Evolutionary conservation across 2,329 filamentous ascomycete genomes (phyloP).

Genomic region (Truncatella angustata): DNA sequence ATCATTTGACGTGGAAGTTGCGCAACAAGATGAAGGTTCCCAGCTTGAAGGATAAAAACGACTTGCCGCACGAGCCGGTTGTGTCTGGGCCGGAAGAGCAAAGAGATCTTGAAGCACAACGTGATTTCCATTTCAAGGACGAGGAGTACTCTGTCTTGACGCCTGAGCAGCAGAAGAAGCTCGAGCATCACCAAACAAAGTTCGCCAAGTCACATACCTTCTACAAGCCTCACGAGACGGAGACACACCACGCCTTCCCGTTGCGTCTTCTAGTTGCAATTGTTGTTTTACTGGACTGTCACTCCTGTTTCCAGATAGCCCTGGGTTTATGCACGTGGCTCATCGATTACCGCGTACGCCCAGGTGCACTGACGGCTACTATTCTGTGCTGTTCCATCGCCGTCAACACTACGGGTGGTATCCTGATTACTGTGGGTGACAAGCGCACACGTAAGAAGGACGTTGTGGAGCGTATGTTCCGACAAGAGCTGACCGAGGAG

Average conservation of each 20-base stretch:
- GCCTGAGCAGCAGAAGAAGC: slow-evolving; percentile 62
- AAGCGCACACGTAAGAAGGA: slow-evolving; percentile 81
- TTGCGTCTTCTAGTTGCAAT: slow-evolving; percentile 71
- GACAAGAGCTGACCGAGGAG: slow-evolving; percentile 70
- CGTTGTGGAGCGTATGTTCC: slow-evolving; percentile 71
- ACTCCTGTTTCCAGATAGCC: slow-evolving; percentile 77
- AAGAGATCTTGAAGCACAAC: slow-evolving; percentile 41
- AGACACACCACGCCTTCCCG: slow-evolving; percentile 78
- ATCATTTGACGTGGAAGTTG: slow-evolving; percentile 60
- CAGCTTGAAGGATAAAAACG: slow-evolving; percentile 65
- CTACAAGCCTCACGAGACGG: slow-evolving; percentile 85
- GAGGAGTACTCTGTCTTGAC: slow-evolving; percentile 61
- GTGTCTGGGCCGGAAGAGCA: slow-evolving; percentile 39
- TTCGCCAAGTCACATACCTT: slow-evolving; percentile 83
- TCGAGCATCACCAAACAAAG: slow-evolving; percentile 76
- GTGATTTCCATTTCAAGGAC: slow-evolving; percentile 35
- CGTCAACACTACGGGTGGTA: slow-evolving; percentile 72
- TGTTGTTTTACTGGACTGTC: slow-evolving; percentile 75
- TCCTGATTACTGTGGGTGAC: slow-evolving; percentile 76
- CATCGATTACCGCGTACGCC: slow-evolving; percentile 68
- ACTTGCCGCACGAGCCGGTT: slow-evolving; percentile 51
- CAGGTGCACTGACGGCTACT: slow-evolving; percentile 72
- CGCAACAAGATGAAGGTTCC: slow-evolving; percentile 62
- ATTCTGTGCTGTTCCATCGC: slow-evolving; percentile 79
- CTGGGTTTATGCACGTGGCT: slow-evolving; percentile 78